Evolutionary conservation across 805 yeast genomes (phyloP), one percentile per base, ranked within the genome.

Genomic region (Nakazawaea ambrosiae): DNA sequence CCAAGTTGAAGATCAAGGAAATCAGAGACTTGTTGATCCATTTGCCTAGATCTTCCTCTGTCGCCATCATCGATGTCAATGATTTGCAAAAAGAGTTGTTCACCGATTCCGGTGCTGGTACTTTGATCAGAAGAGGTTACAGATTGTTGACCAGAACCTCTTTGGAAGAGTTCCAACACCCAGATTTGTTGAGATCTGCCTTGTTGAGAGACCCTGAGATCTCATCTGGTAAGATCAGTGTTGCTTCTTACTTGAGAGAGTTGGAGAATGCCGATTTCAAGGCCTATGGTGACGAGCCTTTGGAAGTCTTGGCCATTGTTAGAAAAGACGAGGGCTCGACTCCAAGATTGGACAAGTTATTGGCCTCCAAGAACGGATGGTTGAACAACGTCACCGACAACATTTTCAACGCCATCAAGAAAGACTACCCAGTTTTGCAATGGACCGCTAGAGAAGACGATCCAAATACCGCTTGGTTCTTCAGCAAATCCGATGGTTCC

Each of bases 71-170:
- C 51, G 85, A 90, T 49, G 97, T 92, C 31, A 76, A 85, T 51
- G 97, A 92, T 58, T 73, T 92, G 54, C 97, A 92, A 65, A 92
- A 90, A 60, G 99, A 92, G 63, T 75, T 92, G 54, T 92, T 92
- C 65, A 92, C 99, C 28, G 98, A 92, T 60, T 83, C 96, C 14
- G 99, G 99, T 61, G 99, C 98, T 22, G 99, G 99, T 56, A 92
- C 99, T 32, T 72, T 92, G 67, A 88, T 92, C 52, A 83, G 98
- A 73, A 80, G 98, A 62, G 99, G 99, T 45, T 86, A 90, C 66
- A 87, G 86, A 64, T 71, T 92, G 48, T 59, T 81, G 41, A 79
- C 77, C 52, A 78, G 87, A 57, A 72, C 75, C 51, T 73, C 82
- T 17, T 64, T 88, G 38, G 61, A 67, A 27, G 90, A 84, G 45